Percentiles rank a stretch among this genome's conserved stretches.
Conservation (phyloP, 495 filamentous ascomycete species). For the Aspergillus ellipticus region DNA sequence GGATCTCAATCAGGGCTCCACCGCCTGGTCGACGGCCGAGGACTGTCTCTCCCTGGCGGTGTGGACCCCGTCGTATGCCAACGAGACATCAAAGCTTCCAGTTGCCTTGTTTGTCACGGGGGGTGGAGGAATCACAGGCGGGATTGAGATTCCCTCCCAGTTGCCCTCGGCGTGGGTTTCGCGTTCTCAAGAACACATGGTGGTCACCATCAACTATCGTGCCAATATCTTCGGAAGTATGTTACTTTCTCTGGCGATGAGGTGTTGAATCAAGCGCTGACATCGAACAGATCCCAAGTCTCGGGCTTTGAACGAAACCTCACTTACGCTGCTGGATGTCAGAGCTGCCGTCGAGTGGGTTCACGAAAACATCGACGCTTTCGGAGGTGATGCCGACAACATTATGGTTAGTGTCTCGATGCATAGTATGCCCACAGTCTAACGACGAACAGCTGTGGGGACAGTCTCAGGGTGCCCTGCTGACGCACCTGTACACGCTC, state of each 20-base stretch:
- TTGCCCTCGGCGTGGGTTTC: constrained; percentile 42
- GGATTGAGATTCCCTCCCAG: constrained; percentile 43
- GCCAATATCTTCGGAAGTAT: constrained; percentile 21
- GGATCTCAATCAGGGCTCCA: constrained; percentile 10
- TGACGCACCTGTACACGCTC: constrained; percentile 19
- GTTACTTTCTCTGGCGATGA: constrained; percentile 32
- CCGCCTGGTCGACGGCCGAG: constrained; percentile 17
- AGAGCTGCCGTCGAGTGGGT: constrained; percentile 56
- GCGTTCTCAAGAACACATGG: constrained; percentile 46
- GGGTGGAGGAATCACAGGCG: constrained; percentile 21
- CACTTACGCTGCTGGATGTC: constrained; percentile 57
- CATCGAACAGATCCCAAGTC: constrained; percentile 14
- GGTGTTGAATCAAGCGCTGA: not conserved
- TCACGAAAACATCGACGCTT: constrained; percentile 48
- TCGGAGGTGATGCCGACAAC: constrained; percentile 55
- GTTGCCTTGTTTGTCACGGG: constrained; percentile 18
- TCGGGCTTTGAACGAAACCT: constrained; percentile 27
- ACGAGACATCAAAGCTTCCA: constrained; percentile 10
- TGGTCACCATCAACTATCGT: constrained; percentile 49
- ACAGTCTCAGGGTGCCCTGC: constrained; percentile 28
- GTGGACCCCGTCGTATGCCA: constrained; percentile 16
- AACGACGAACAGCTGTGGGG: constrained; percentile 33
- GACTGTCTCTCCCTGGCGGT: constrained; percentile 19
- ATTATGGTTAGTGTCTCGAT: constrained; percentile 20
- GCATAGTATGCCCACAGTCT: constrained; percentile 2